Evolutionary conservation across 2,329 filamentous ascomycete species (phyloP).

Genomic region (Tolypocladium tropicale): DNA sequence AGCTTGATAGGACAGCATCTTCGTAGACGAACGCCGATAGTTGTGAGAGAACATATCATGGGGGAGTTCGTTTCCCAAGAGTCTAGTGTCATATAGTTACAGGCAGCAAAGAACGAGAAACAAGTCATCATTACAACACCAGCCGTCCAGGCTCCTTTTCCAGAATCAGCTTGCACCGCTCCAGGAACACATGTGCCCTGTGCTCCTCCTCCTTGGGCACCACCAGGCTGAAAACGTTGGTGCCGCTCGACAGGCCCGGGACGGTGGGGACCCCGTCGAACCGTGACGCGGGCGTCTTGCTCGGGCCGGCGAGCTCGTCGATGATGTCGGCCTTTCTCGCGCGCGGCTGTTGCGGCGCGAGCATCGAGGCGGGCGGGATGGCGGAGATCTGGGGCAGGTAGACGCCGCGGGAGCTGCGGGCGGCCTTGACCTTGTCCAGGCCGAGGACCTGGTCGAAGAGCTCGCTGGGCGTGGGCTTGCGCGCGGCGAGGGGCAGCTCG

Average conservation of each 20-base stretch:
- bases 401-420: constrained; percentile 47
- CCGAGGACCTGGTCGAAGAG: constrained; percentile 87
- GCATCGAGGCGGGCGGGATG: constrained; percentile 34
- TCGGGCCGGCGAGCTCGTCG: constrained; percentile 56
- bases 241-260: constrained; percentile 40
- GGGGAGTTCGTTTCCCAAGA: constrained; percentile 1
- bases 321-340: constrained; percentile 57
- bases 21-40: neutral
- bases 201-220: constrained; percentile 74
- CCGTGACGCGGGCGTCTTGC: constrained; percentile 15
- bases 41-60: neutral
- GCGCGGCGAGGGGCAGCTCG: constrained; percentile 59
- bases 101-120: constrained; percentile 11
- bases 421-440: constrained; percentile 35
- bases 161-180: constrained; percentile 74
- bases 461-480: constrained; percentile 59
- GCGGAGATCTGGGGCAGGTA: constrained; percentile 63
- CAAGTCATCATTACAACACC: constrained; percentile 39
- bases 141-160: constrained; percentile 71
- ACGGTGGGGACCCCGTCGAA: constrained; percentile 18
- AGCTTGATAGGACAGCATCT: neutral
- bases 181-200: constrained; percentile 71
- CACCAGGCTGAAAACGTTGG: constrained; percentile 72
- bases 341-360: constrained; percentile 18
- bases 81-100: constrained; percentile 16